Evolutionary conservation across 306 rosid genomes (phyloP), one percentile per base, ranked within the genome.

Genomic region (Hippophae tibetana): DNA sequence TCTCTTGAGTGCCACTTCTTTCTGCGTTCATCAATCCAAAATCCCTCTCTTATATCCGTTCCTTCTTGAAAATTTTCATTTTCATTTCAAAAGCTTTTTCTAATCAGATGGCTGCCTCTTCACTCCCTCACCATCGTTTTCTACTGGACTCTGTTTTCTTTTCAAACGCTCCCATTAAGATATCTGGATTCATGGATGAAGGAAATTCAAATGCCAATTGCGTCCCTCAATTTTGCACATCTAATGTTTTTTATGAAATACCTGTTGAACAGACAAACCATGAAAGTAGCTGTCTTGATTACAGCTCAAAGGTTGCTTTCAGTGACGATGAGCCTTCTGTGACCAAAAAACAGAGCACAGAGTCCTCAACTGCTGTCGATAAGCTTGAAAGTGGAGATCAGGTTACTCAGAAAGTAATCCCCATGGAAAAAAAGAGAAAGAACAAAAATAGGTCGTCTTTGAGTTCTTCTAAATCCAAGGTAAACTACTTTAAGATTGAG

Each of bases 331-430:
- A 84, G 57, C 66, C 72, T 58, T 77, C 84, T 47, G 72, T 74
- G 60, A 64, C 81, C 5, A 73, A 81, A 60, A 82, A 72, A 61
- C 80, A 69, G 27, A 84, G 79, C 56, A 78, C 84, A 31, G 86
- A 85, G 63, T 65, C 84, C 13, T 84, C 95, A 6, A 51, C 76
- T 69, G 84, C 82, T 0, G 83, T 80, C 49, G 95, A 87, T 63
- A 79, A 73, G 67, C 80, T 81, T 70, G 96, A 88, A 72, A 76
- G 58, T 13, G 89, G 83, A 45, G 90, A 83, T 57, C 94, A 85
- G 10, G 82, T 85, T n/a, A 78, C 79, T 55, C 90, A 85, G 71
- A 78, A 85, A 12, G 57, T 75, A n/a, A 46, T 52, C 61, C 64
- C 75, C 38, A 54, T 46, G 71, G 80, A 66, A 42, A 83, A 81